These are phyloP conservation scores for Diaporthe batatas DNA, from an alignment of 2,329 filamentous ascomycete genomes.

Conservation along the genomic window DNA sequence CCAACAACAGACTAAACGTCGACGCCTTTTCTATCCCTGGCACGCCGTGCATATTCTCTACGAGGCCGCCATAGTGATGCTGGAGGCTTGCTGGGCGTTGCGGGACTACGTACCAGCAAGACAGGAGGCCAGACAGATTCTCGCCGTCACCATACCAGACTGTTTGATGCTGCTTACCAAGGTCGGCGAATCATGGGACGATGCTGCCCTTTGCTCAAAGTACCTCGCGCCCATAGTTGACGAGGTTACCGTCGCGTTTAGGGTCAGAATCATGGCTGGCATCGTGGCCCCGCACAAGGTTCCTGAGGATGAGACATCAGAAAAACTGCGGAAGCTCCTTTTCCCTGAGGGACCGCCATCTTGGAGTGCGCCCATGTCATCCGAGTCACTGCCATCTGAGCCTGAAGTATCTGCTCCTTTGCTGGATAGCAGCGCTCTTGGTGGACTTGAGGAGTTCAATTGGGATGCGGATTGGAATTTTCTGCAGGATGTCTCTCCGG, in stretches of 20 bases:
- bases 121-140: conserved; percentile 25
- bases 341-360: conserved; percentile 27
- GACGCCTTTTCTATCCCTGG: conserved; percentile 36
- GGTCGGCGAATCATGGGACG: conserved; percentile 30
- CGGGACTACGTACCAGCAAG: conserved; percentile 21
- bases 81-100: conserved; percentile 36
- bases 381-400: conserved; percentile 5
- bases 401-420: not conserved
- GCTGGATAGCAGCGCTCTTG: not conserved
- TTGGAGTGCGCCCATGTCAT: conserved; percentile 15
- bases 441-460: conserved; percentile 28
- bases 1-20: conserved; percentile 27
- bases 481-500: conserved; percentile 29
- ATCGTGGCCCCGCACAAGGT: conserved; percentile 8
- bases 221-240: conserved; percentile 30
- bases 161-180: conserved; percentile 30
- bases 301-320: conserved; percentile 13
- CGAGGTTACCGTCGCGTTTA: conserved; percentile 29
- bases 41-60: conserved; percentile 35
- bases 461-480: conserved; percentile 36
- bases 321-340: conserved; percentile 31
- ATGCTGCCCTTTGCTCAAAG: conserved; percentile 23
- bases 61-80: conserved; percentile 32
- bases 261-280: conserved; percentile 23
- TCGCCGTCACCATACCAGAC: conserved; percentile 32